Base-by-base conservation (phyloP, 139 green algal genomes). In the Marvania coccoides region DNA sequence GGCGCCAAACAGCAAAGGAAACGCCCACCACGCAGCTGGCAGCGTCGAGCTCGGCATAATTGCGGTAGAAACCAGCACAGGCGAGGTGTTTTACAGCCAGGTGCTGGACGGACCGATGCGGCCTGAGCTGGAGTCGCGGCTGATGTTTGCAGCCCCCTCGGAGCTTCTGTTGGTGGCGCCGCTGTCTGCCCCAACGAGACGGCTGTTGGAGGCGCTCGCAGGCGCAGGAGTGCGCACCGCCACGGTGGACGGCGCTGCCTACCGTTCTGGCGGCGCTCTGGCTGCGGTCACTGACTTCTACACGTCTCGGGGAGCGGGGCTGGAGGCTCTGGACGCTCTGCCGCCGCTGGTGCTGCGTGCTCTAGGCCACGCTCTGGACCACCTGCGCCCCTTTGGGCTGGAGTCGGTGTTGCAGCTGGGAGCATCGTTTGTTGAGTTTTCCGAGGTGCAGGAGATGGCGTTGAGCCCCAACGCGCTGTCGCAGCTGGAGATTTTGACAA, bases 51-150 rank as follows among this genome's bases (percentile, higher is more conserved):
- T 51, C 19, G 42, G 42, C 19, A 54, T 96, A 8, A 71, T 94
- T 19, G 88, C 87, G 2, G 70, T 97, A 35, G 90, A 97, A 58
- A 76, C 73, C 26, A 74, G 69, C 45, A 91, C 83, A 3, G 90
- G 85, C 1, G 79, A 86, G 42, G 80, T 93, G 28, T 69, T 85
- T 33, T 81, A 83, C 6, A 63, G 57, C 1, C 33, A 84, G 56
- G 87, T 89, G 66, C 74, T 70, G 54, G 70, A 85, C 56, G 62
- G 55, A 3, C 38, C 74, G 26, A 45, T 87, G 65, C 70, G 86
- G 1, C 10, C 42, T 0, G 73, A 86, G 28, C 72, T 96, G 14
- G 88, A 96, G 68, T 65, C 77, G 6, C 47, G 59, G 33, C 70
- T 96, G 40, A 54, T 94, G 63, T 73, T 70, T 28, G 36, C 82